Evolutionary conservation across 2,329 filamentous ascomycete species (phyloP), one percentile per base, ranked within the genome.

Genomic region (Teratosphaeria pseudoeucalypti): DNA sequence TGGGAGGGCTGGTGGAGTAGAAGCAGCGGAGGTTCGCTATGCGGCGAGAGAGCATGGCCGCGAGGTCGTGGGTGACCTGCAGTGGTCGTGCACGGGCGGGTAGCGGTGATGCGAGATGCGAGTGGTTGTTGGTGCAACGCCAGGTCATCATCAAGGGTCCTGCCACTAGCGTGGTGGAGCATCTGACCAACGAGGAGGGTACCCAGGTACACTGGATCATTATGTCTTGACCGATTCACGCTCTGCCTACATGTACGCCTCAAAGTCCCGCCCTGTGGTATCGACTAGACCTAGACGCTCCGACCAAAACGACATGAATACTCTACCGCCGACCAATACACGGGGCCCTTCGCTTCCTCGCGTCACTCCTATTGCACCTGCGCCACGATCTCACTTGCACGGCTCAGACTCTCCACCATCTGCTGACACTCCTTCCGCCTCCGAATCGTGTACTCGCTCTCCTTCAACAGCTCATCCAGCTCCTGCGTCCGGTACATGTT

Each of bases 371-470:
- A 84, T 74, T 84, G 82, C 62, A 87, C 84, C 68, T 86, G 83
- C 76, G 90, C 92, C 73, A 99, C 94, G 77, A 99, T 97, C 80
- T 99, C 94, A 75, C 86, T 94, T 60, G 94, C 94, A 75, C 89
- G 88, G 67, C 82, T 78, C 71, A 99, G 80, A 58, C 89, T 95
- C 77, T 99, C 94, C 57, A 99, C 94, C 94, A 99, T 99, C 77
- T 96, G 91, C 77, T 95, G 91, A 77, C 94, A 99, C 77, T 99
- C 94, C 81, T 99, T 99, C 74, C 94, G 84, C 75, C 94, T 83
- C 70, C 92, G 85, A 70, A 95, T 82, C 3, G 94, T 99, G 81
- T 96, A 97, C 75, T 99, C 94, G 73, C 90, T 95, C 78, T 99
- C 94, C 82, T 96, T 96, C 65, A 99, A 86, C 65, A 99, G 81